phyloP scores from a whole-genome alignment of 257 asterid genomes.

The Penstemon barbatus region DNA sequence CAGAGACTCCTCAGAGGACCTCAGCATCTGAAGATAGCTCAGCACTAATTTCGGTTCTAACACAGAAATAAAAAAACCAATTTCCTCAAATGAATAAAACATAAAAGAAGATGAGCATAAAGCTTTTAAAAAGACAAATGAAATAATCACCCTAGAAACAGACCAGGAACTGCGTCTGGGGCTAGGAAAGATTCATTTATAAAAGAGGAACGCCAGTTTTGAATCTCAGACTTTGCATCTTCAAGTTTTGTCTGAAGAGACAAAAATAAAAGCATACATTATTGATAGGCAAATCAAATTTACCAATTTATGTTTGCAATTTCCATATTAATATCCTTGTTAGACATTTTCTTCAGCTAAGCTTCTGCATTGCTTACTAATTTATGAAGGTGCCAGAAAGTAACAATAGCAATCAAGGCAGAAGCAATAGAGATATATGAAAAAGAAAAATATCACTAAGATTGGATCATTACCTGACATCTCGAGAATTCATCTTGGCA shows the following conservation, averaged over 20 bases:
- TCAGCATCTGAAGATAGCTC: conserved; percentile 72
- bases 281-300: background rate
- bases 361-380: background rate
- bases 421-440: background rate
- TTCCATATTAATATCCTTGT: background rate
- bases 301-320: conserved; percentile 7
- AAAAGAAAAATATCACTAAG: background rate
- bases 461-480: conserved; percentile 56
- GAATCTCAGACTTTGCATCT: conserved; percentile 82
- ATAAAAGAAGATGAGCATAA: conserved; percentile 4
- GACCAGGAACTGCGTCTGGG: conserved; percentile 77
- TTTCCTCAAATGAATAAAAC: conserved; percentile 14
- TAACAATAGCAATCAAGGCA: background rate
- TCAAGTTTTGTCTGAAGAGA: conserved; percentile 67
- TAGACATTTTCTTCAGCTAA: background rate
- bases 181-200: conserved; percentile 73
- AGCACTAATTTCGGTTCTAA: conserved; percentile 69
- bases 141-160: conserved; percentile 31
- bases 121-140: conserved; percentile 1
- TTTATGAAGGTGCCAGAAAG: conserved; percentile 3
- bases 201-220: conserved; percentile 90
- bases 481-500: conserved; percentile 74
- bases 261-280: conserved; percentile 9
- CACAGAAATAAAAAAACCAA: conserved; percentile 21
- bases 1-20: conserved; percentile 85